These are phyloP conservation scores for Exserohilum turcica DNA, from an alignment of 2,329 filamentous ascomycete species.

Conservation along the genomic window DNA sequence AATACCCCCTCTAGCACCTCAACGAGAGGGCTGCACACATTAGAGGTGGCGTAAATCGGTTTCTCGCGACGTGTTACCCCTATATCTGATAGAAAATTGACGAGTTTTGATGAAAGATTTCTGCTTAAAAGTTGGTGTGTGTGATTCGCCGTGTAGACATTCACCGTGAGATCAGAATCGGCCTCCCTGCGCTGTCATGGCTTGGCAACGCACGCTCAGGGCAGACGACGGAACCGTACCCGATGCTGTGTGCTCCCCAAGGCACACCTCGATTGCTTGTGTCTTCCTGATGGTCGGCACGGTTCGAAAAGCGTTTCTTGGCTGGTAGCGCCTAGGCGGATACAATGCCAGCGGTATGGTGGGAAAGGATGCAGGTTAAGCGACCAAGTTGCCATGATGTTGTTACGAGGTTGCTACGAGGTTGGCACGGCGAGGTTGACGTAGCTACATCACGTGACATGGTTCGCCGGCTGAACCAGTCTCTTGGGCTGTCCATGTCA, in stretches of 20 bases:
- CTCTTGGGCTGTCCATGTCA: not conserved
- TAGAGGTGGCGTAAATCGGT: too few species aligned
- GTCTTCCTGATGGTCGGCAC: not conserved
- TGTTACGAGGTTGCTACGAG: not conserved
- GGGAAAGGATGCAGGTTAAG: not conserved
- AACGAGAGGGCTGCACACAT: too few species aligned
- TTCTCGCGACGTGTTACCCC: too few species aligned
- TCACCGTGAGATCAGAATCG: not conserved
- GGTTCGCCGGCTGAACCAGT: not conserved
- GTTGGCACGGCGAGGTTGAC: not conserved
- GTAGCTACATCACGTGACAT: not conserved
- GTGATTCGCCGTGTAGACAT: conserved; percentile 22
- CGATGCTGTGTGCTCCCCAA: conserved; percentile 17
- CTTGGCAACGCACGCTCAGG: conserved; percentile 22
- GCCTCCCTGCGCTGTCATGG: conserved; percentile 8
- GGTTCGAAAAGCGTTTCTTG: conserved; percentile 6
- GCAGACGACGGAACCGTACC: conserved; percentile 6
- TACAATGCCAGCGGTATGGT: conserved; percentile 1
- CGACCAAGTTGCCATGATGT: not conserved
- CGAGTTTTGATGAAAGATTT: too few species aligned
- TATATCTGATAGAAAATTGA: too few species aligned
- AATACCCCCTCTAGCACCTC: too few species aligned
- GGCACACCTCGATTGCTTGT: conserved; percentile 11
- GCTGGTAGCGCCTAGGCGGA: not conserved
- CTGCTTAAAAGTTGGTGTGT: too few species aligned